Conservation (phyloP, 2,329 filamentous ascomycete genomes). For the Dichotomopilus funicola region DNA sequence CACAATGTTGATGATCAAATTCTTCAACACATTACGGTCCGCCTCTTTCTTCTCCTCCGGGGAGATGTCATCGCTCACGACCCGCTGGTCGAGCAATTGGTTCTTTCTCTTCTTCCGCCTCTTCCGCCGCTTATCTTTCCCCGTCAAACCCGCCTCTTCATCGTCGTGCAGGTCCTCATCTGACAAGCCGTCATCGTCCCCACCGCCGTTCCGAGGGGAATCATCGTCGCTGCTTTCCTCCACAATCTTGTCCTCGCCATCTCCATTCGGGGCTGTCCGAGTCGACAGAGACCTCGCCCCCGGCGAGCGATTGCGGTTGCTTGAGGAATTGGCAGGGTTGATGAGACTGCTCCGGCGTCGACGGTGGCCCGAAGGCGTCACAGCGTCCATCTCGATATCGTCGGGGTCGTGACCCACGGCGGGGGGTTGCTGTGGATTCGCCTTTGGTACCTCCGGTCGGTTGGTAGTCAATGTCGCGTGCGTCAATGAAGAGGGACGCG, state of each 20-base stretch:
- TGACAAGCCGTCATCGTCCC: slow-evolving; percentile 47
- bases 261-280: slow-evolving; percentile 25
- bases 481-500: neutral
- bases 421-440: neutral
- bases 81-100: slow-evolving; percentile 62
- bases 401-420: slow-evolving; percentile 9
- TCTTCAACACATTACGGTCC: slow-evolving; percentile 64
- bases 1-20: slow-evolving; percentile 65
- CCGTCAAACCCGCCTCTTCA: slow-evolving; percentile 81
- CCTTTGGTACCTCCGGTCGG: slow-evolving; percentile 2
- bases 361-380: slow-evolving; percentile 44
- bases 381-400: slow-evolving; percentile 51
- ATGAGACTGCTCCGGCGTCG: slow-evolving; percentile 51
- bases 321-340: slow-evolving; percentile 30
- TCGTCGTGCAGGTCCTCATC: slow-evolving; percentile 75
- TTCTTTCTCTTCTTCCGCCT: slow-evolving; percentile 61
- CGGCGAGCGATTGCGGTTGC: slow-evolving; percentile 19
- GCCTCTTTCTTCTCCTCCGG: slow-evolving; percentile 68
- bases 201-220: slow-evolving; percentile 15
- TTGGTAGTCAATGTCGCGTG: slow-evolving; percentile 11
- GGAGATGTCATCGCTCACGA: slow-evolving; percentile 56
- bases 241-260: slow-evolving; percentile 41
- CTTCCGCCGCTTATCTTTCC: slow-evolving; percentile 62
- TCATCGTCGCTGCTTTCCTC: slow-evolving; percentile 34
- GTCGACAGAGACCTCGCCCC: slow-evolving; percentile 26